Evolutionary conservation across 2,329 filamentous ascomycete genomes (phyloP), one percentile per base, ranked within the genome.

Genomic region (Ceratocystis harringtonii): DNA sequence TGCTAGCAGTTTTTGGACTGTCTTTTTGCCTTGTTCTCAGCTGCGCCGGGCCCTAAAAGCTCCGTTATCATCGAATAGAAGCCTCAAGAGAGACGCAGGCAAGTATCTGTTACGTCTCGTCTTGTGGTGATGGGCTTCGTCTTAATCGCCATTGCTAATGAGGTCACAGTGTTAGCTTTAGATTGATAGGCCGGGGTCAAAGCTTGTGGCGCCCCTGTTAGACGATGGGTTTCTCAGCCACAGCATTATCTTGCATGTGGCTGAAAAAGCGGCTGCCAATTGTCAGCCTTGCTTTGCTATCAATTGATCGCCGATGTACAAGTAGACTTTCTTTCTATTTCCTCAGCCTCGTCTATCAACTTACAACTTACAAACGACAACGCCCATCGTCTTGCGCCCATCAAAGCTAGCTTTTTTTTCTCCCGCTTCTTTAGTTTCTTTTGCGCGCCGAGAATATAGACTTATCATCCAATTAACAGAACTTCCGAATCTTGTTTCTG

Each of bases 141-240:
- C 36, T 41, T 41, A 15, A 41, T 41, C 36, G 36, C 55, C 28
- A 30, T 58, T 36, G 55, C 25, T 41, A 15, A 58, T 58, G 55
- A 58, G 55, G 55, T 58, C 55, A 58, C 25, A 58, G 55, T 58
- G 55, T 58, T 58, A 58, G 55, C 52, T 58, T 58, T 58, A 58
- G 52, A 28, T 58, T 58, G 25, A 58, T 30, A 58, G 55, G 55
- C 55, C 55, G 55, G 55, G 55, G 55, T 58, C 55, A 36, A 58
- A 58, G 55, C 55, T 17, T 58, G 55, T 58, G 55, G 55, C 55
- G 55, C 8, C 36, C 36, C 10, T 41, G 36, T 5, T 41, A 15
- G 36, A 41, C 5, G 36, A 41, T 15, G 36, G 12, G 36, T 12
- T 10, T 41, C 12, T 41, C 36, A 41, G 36, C 36, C 36, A 41